These are phyloP conservation scores for Clohesyomyces aquaticus DNA, from an alignment of 495 filamentous ascomycete genomes.

Conservation along the genomic window DNA sequence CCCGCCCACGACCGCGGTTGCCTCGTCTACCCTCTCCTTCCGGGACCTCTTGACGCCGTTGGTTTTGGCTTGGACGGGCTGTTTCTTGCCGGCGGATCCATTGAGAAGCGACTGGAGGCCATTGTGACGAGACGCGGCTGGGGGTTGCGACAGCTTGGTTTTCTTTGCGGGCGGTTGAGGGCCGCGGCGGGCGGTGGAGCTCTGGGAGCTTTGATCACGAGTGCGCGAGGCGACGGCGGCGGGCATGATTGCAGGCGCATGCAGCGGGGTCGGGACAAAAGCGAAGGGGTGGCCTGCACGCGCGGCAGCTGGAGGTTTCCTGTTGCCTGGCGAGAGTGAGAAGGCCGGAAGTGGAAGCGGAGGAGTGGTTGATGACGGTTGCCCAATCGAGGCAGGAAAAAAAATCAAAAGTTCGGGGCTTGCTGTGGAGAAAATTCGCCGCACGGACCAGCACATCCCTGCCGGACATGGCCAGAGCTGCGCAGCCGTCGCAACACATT, in stretches of 20 bases:
- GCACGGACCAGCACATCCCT: constrained; percentile 5
- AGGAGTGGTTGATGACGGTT: constrained; percentile 13
- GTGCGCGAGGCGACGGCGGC: constrained; percentile 31
- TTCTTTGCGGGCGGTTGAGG: constrained; percentile 37
- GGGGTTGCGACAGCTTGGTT: constrained; percentile 31
- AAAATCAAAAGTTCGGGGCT: constrained; percentile 1
- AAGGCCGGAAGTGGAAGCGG: not conserved
- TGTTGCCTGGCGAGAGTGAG: constrained; percentile 14
- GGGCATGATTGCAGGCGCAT: constrained; percentile 18
- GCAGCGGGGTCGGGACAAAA: constrained; percentile 5
- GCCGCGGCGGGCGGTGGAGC: constrained; percentile 10
- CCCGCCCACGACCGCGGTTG: constrained; percentile 63
- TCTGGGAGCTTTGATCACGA: constrained; percentile 3
- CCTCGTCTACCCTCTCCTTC: constrained; percentile 72
- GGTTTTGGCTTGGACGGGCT: constrained; percentile 26
- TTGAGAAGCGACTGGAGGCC: constrained; percentile 33
- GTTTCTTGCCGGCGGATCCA: constrained; percentile 18
- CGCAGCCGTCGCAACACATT: not conserved
- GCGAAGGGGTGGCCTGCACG: not conserved
- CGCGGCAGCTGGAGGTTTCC: constrained; percentile 1
- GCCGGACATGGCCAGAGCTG: not conserved
- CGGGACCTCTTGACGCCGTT: constrained; percentile 57
- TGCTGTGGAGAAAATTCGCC: constrained; percentile 10
- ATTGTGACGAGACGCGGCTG: constrained; percentile 14
- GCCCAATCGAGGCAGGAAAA: constrained; percentile 29